These are phyloP conservation scores for Kernera saxatilis DNA, from an alignment of 345 rosid genomes.

Conservation along the genomic window DNA sequence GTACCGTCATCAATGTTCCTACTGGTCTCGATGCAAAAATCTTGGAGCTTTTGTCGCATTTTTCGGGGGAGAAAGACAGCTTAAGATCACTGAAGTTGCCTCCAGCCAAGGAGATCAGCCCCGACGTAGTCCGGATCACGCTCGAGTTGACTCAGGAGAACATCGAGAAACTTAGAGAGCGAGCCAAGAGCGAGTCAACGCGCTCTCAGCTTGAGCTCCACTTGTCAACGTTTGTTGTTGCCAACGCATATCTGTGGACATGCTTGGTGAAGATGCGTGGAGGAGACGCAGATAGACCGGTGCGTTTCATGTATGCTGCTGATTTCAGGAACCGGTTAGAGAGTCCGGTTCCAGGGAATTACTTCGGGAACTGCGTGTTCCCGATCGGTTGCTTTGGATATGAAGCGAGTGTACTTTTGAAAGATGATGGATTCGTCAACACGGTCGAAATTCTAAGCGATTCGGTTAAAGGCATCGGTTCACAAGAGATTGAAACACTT, in stretches of 20 bases:
- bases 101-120: background rate
- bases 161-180: constrained; percentile 20
- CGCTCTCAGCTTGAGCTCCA: background rate
- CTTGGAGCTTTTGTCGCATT: background rate
- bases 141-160: constrained; percentile 16
- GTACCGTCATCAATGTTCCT: constrained; percentile 17
- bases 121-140: constrained; percentile 14
- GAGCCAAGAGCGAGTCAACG: background rate
- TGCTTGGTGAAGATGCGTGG: constrained; percentile 23
- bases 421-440: constrained; percentile 9
- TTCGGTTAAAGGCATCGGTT: background rate
- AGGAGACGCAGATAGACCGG: background rate
- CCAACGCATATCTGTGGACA: constrained; percentile 7
- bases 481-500: background rate
- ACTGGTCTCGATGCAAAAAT: background rate
- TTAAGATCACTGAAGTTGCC: constrained; percentile 8
- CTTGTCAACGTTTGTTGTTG: constrained; percentile 33
- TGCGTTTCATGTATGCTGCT: background rate
- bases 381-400: background rate
- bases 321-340: constrained; percentile 31
- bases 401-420: background rate
- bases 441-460: constrained; percentile 7
- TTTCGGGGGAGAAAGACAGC: background rate
- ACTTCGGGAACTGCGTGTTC: constrained; percentile 35
- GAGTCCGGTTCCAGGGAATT: constrained; percentile 10